Percentiles rank a stretch among this genome's conserved stretches.
Evolutionary conservation across 139 green algal genomes (phyloP).

Genomic region (Yamagishiella unicocca): DNA sequence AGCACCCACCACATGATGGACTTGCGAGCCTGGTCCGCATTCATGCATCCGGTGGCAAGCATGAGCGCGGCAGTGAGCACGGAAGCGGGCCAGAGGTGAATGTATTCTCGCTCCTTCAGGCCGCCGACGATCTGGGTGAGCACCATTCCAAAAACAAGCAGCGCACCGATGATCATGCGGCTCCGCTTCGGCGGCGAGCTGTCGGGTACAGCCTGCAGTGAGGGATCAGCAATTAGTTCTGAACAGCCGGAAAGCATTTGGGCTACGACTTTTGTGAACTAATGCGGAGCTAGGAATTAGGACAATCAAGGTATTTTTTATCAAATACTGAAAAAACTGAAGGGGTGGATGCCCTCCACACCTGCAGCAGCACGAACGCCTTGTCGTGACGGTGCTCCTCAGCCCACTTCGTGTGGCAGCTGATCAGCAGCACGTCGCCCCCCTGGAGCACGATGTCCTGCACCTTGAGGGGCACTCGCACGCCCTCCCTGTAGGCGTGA

Average conservation of each 20-base stretch:
- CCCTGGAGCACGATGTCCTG: constrained; percentile 78
- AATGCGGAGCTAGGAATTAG: no score
- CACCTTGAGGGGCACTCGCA: constrained; percentile 52
- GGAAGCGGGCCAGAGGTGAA: constrained; percentile 66
- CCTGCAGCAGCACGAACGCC: constrained; percentile 47
- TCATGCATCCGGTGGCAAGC: constrained; percentile 79
- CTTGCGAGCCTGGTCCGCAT: constrained; percentile 61
- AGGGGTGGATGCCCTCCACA: no score
- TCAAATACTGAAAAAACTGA: no score
- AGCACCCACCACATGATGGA: constrained; percentile 61
- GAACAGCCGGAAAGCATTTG: no score
- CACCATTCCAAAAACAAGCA: constrained; percentile 64
- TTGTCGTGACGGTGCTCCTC: constrained; percentile 47
- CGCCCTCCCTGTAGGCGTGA: constrained; percentile 10
- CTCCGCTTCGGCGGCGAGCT: constrained; percentile 40
- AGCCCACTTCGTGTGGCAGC: constrained; percentile 35
- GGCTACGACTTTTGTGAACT: no score
- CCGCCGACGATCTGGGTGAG: constrained; percentile 50
- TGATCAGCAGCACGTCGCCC: constrained; percentile 78
- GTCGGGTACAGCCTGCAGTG: constrained; percentile 34
- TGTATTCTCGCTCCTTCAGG: constrained; percentile 50
- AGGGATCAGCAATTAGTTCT: no score
- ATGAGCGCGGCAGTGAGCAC: constrained; percentile 72
- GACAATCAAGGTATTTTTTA: no score
- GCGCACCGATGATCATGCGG: constrained; percentile 59